Percentiles rank a stretch among this genome's conserved stretches.
Evolutionary conservation across 495 filamentous ascomycete genomes (phyloP).

Genomic region (Podospora bellae-mahoneyi): DNA sequence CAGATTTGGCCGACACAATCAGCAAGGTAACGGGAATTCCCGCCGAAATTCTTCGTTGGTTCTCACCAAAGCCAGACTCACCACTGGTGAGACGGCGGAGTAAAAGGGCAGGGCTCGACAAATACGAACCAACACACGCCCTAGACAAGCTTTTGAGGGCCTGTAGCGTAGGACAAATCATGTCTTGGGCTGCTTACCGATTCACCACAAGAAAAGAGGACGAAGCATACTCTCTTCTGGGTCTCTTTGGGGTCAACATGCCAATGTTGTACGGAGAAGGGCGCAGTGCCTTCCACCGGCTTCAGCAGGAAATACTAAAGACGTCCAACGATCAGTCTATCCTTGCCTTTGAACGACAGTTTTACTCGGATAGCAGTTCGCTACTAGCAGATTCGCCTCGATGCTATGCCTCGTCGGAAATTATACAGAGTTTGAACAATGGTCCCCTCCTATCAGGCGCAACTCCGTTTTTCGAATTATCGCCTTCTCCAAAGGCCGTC

Average conservation of each 20-base stretch:
- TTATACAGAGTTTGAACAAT: neutral
- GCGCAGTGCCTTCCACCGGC: conserved; percentile 12
- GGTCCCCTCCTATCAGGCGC: neutral
- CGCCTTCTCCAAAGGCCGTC: conserved; percentile 3
- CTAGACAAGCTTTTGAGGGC: neutral
- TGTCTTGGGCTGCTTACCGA: conserved; percentile 16
- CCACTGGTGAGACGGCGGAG: neutral
- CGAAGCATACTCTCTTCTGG: conserved; percentile 17
- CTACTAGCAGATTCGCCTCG: conserved; percentile 5
- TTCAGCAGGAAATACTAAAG: conserved; percentile 17
- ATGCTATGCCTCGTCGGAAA: conserved; percentile 7
- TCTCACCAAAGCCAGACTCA: neutral
- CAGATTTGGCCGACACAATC: neutral
- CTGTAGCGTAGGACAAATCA: conserved; percentile 7
- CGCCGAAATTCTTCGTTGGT: conserved; percentile 2
- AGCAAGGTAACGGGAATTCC: conserved; percentile 3
- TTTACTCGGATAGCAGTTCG: neutral
- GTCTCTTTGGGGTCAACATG: conserved; percentile 19
- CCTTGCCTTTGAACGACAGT: conserved; percentile 4
- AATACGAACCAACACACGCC: neutral
- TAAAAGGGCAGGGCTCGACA: neutral
- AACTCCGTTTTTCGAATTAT: neutral
- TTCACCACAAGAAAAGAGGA: conserved; percentile 15
- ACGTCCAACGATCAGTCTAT: conserved; percentile 15
- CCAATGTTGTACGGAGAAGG: conserved; percentile 23